Base-by-base conservation (phyloP, 2,329 filamentous ascomycete genomes). In the Verticillium klebahnii region DNA sequence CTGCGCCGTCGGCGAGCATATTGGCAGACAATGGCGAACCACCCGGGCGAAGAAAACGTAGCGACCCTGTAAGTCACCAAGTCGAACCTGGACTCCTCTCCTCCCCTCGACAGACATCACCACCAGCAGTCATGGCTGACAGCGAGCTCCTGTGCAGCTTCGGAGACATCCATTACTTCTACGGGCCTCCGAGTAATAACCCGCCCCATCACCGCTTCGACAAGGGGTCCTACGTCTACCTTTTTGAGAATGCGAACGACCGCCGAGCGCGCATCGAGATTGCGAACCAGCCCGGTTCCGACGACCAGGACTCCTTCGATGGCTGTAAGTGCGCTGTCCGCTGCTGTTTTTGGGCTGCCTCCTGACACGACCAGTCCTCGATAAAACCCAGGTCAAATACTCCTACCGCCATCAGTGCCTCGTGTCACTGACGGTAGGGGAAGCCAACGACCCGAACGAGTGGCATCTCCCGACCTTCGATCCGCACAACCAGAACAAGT, bases 121-220 rank as follows among this genome's bases (percentile, higher is more conserved):
- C 19, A n/a, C 12, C 29, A 11, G 58, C 29, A 23, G 25, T 23
- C 19, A 55, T 67, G 62, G 67, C 70, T 75, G 66, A 71, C 65
- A 63, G 12, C n/a, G 45, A n/a, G 39, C 31, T 25, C 31, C 61
- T 56, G 17, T 39, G 32, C 1, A 93, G 90, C 69, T 93, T 91
- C 70, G 89, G 85, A 65, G 91, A 94, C 70, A 73, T 93, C 60
- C 91, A 93, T 73, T 93, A 93, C 75, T 92, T 87, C 75, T 92
- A 93, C 75, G 83, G 84, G 31, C 82, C 87, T n/a, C 87, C 88
- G 2, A 81, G 82, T 6, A 80, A 82, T 61, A 86, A 83, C 61
- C 90, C 90, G 34, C 85, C 82, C n/a, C 91, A 93, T 73, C 89
- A 93, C 74, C 87, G 90, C 59, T 93, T 94, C 73, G 88, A 92